Evolutionary conservation across 2,329 filamentous ascomycete genomes (phyloP), one percentile per base, ranked within the genome.

Genomic region (Oidium heveae): DNA sequence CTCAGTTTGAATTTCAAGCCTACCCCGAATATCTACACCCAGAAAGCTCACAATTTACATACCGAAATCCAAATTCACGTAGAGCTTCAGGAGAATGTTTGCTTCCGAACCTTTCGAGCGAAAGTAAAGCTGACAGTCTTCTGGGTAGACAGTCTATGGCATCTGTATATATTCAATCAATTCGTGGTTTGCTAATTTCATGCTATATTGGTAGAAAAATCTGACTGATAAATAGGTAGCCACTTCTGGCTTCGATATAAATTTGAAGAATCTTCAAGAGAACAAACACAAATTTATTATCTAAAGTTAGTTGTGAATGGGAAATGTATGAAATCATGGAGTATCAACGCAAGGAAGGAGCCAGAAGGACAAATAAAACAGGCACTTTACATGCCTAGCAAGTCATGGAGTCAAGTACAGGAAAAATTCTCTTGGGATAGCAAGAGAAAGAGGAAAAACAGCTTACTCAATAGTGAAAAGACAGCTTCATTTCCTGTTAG

Each of bases 301-400:
- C 78, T 78, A 65, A 76, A 74, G 59, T 63, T 78, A 54, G 68
- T 67, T 55, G 69, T 78, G 61, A 78, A 79, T 57, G 74, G 74
- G 16, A 69, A 70, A 16, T 67, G 69, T 18, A 65, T 73, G n/a
- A 67, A 71, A 2, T 72, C 70, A 2, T 79, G 74, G 71, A 75
- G 75, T 1, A 67, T 71, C 20, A 67, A 74, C 55, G 63, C 70
- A 16, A 60, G 60, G 15, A 59, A 57, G 3, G 63, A 63, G 51
- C 59, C 61, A 1, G 60, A 61, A 7, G 71, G 72, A 8, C 67
- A 66, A 41, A 67, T 73, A 43, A 69, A 68, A 55, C 68, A 66
- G 58, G 70, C 70, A 4, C 65, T 78, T 3, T 77, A 73, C 58
- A 68, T 71, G 41, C 73, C 75, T 2, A 66, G 68, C 39, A 63